Conservation (phyloP, 352 stramenopile genomes). For the Globisporangium carolinianum region DNA sequence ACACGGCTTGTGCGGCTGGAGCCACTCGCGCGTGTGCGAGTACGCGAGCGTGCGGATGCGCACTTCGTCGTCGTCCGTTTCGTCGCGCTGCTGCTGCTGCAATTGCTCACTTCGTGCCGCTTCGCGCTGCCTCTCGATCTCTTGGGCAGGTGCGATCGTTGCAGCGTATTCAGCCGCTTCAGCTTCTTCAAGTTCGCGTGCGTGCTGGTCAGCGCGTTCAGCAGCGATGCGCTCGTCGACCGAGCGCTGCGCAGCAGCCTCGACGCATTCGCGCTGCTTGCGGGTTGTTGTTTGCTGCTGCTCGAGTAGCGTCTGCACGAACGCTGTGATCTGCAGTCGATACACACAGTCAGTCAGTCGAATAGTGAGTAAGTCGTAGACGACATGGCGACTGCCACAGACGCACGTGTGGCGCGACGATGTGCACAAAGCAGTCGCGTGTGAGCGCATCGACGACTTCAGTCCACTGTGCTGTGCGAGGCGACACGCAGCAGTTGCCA, state of each 20-base stretch:
- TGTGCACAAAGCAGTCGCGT: slow-evolving; percentile 24
- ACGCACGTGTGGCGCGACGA: slow-evolving; percentile 18
- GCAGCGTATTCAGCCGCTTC: slow-evolving; percentile 6
- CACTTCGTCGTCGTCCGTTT: slow-evolving; percentile 50
- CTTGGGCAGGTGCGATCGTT: slow-evolving; percentile 8
- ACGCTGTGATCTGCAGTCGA: slow-evolving; percentile 20
- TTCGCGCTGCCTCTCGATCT: slow-evolving; percentile 21
- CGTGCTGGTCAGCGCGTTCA: slow-evolving; percentile 6
- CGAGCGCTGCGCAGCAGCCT: slow-evolving; percentile 13
- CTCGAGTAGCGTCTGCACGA: slow-evolving; percentile 27
- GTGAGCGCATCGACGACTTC: slow-evolving; percentile 33
- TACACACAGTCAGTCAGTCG: not conserved
- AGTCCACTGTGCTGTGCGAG: slow-evolving; percentile 17
- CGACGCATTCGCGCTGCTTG: slow-evolving; percentile 17
- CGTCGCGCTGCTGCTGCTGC: slow-evolving; percentile 29
- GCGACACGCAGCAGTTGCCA: slow-evolving; percentile 7
- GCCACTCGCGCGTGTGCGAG: slow-evolving; percentile 49
- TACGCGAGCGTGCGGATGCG: slow-evolving; percentile 56
- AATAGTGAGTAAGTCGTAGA: not conserved
- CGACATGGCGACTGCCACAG: not conserved
- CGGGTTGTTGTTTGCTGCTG: slow-evolving; percentile 20
- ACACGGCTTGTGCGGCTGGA: slow-evolving; percentile 56
- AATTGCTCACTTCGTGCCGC: slow-evolving; percentile 17
- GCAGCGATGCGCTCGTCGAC: not conserved
- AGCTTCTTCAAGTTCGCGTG: slow-evolving; percentile 4